Evolutionary conservation across 495 filamentous ascomycete species (phyloP).

Genomic region (Chaetomium cochliodes): DNA sequence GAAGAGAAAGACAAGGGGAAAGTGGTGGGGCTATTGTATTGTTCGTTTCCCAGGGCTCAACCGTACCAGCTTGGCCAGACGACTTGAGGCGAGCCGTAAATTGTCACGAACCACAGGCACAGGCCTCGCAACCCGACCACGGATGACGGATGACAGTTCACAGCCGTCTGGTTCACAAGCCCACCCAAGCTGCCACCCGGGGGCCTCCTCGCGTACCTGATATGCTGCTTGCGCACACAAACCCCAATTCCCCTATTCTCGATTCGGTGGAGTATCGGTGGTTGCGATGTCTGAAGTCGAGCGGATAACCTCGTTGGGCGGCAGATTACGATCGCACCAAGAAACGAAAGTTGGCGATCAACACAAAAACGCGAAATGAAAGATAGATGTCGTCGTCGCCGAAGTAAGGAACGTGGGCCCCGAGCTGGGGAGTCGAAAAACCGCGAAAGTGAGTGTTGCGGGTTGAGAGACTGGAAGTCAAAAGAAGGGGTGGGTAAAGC

Average conservation of each 20-base stretch:
- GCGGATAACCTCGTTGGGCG: neutral
- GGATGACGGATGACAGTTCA: conserved; percentile 17
- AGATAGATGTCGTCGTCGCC: conserved; percentile 13
- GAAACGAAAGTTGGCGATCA: conserved; percentile 28
- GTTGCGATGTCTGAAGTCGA: neutral
- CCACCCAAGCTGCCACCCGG: conserved; percentile 10
- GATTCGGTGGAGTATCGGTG: neutral
- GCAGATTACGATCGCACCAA: conserved; percentile 9
- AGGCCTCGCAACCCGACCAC: conserved; percentile 15
- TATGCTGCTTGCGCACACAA: neutral
- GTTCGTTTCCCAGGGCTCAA: neutral
- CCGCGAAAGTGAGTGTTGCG: conserved; percentile 26
- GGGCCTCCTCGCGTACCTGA: conserved; percentile 5
- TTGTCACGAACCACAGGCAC: conserved; percentile 26
- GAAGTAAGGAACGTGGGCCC: conserved; percentile 26
- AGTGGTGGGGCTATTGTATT: neutral
- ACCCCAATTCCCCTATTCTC: neutral
- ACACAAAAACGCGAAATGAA: conserved; percentile 24
- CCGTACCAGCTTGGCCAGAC: conserved; percentile 21
- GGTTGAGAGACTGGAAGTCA: conserved; percentile 7
- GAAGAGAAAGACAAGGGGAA: neutral
- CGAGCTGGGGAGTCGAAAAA: conserved; percentile 14
- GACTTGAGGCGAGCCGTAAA: conserved; percentile 9
- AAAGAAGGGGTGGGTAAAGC: conserved; percentile 7
- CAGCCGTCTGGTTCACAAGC: conserved; percentile 17